Percentiles rank a stretch among this genome's conserved stretches.
Conservation (phyloP, 306 rosid genomes). For the Pachyrhizus erosus region DNA sequence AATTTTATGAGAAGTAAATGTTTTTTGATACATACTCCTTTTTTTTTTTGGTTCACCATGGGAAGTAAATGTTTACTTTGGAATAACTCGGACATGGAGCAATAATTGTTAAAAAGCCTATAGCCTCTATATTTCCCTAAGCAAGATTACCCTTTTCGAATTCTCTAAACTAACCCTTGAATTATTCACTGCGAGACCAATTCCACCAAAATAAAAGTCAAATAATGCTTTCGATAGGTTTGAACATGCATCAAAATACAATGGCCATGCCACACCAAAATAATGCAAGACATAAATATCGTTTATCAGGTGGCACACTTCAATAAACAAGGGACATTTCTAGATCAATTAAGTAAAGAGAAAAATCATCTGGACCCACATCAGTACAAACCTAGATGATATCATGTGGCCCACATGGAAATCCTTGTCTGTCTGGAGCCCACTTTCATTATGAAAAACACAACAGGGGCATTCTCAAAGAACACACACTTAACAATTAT, state of each 20-base stretch:
- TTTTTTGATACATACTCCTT: too few relatives aligned
- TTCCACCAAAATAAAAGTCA: slow-evolving; percentile 14
- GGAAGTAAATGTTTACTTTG: background rate
- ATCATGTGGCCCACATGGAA: slow-evolving; percentile 42
- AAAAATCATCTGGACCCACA: slow-evolving; percentile 47
- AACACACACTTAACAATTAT: slow-evolving; percentile 38
- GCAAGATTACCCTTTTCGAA: background rate
- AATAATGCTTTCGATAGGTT: slow-evolving; percentile 27
- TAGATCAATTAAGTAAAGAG: slow-evolving; percentile 30
- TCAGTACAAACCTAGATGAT: slow-evolving; percentile 30
- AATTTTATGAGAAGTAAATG: background rate
- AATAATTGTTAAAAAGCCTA: slow-evolving; percentile 28
- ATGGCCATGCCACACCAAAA: slow-evolving; percentile 32
- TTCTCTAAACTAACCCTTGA: background rate
- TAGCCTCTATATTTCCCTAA: background rate
- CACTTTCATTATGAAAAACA: slow-evolving; percentile 30
- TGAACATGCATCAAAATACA: background rate
- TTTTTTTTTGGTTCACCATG: too few relatives aligned
- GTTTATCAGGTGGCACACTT: slow-evolving; percentile 36
- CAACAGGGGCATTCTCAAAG: background rate
- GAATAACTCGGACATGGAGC: background rate
- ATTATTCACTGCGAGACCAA: background rate
- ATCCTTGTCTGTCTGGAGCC: slow-evolving; percentile 32
- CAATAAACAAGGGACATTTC: slow-evolving; percentile 32
- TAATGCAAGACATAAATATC: slow-evolving; percentile 29